phyloP scores from a whole-genome alignment of 129 eudicot genomes.

The Chrysanthemum lavandulifolium region DNA sequence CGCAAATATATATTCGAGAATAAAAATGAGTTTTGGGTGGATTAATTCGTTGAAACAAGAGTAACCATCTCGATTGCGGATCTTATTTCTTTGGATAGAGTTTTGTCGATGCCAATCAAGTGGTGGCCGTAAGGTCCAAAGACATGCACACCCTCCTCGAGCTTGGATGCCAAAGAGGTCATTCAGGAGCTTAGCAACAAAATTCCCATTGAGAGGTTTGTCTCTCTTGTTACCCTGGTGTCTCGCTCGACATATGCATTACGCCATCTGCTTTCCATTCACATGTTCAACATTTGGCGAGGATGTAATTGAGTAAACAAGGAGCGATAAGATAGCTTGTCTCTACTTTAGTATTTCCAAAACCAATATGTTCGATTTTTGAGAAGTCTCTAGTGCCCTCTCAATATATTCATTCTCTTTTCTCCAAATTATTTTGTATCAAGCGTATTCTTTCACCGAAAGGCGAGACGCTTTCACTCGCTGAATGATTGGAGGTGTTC shows the following conservation, averaged over 20 bases:
- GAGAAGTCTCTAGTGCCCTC: conserved; percentile 53
- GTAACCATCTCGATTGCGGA: conserved; percentile 57
- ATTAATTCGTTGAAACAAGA: neutral
- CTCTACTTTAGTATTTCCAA: conserved; percentile 50
- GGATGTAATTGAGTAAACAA: conserved; percentile 38
- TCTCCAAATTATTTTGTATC: conserved; percentile 39
- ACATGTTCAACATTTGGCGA: neutral
- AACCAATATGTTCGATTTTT: conserved; percentile 45
- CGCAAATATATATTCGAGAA: too few species aligned
- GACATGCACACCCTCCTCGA: conserved; percentile 95
- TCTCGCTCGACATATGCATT: neutral
- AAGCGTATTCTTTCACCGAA: conserved; percentile 70
- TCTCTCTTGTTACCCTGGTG: conserved; percentile 29
- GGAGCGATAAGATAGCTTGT: conserved; percentile 67
- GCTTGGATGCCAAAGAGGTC: conserved; percentile 95
- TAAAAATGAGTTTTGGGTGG: neutral
- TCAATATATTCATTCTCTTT: conserved; percentile 42
- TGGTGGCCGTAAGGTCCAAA: conserved; percentile 85
- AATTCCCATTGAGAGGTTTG: conserved; percentile 73
- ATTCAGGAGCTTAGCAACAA: conserved; percentile 76
- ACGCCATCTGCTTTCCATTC: neutral
- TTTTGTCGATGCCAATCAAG: conserved; percentile 53
- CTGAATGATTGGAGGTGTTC: conserved; percentile 77
- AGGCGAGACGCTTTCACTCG: conserved; percentile 67
- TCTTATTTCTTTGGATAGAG: conserved; percentile 51